phyloP scores from a whole-genome alignment of 768 basidiomycete genomes.

The Psilocybe sp. region DNA sequence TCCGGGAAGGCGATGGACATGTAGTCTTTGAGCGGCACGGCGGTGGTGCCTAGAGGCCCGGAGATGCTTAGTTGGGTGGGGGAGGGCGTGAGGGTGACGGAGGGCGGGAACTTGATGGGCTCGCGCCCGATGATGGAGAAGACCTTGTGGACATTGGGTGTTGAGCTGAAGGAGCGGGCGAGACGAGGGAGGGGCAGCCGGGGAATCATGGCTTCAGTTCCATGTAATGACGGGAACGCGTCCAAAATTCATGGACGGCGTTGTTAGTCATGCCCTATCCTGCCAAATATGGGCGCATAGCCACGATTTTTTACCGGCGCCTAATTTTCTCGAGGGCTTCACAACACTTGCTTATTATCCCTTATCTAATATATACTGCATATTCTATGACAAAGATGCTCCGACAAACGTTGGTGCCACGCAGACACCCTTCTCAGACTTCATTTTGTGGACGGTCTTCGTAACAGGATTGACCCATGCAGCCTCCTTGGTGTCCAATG shows the following conservation, averaged over 20 bases:
- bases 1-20: conserved; percentile 42
- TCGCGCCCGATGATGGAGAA: conserved; percentile 65
- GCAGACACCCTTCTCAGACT: conserved; percentile 84
- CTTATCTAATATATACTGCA: conserved; percentile 10
- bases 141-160: conserved; percentile 46
- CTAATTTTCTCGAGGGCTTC: neutral
- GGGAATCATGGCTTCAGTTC: conserved; percentile 27
- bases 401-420: conserved; percentile 79
- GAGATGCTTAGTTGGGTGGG: conserved; percentile 37
- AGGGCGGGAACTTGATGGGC: conserved; percentile 46
- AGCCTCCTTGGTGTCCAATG: conserved; percentile 82
- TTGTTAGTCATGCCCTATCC: conserved; percentile 6
- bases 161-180: conserved; percentile 47
- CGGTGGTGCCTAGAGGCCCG: conserved; percentile 46
- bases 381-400: conserved; percentile 79
- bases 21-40: conserved; percentile 44
- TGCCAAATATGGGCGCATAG: conserved; percentile 16
- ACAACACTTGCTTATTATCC: neutral
- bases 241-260: conserved; percentile 10
- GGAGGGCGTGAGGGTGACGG: conserved; percentile 39
- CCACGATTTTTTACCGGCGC: conserved; percentile 9
- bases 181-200: conserved; percentile 32
- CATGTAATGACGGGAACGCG: conserved; percentile 3
- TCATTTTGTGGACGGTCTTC: conserved; percentile 76
- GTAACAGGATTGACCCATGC: conserved; percentile 90